Conservation (phyloP, 768 basidiomycete genomes). For the Suillus paluster region DNA sequence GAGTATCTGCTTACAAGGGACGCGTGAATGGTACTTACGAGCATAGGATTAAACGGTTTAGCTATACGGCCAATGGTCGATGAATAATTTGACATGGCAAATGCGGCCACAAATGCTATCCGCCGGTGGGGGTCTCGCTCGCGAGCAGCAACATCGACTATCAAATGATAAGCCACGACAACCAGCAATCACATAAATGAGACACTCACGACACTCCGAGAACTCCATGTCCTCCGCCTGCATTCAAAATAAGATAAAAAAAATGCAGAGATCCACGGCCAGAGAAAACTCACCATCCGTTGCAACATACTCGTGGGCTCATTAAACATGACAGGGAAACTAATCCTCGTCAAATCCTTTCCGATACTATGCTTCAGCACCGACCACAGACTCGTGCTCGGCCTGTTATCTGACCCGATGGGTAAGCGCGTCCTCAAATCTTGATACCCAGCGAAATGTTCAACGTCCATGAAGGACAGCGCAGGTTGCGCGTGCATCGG, state of each 20-base stretch:
- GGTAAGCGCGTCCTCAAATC: conserved; percentile 63
- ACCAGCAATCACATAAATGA: conserved; percentile 8
- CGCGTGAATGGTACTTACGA: conserved; percentile 51
- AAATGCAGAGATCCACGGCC: neutral
- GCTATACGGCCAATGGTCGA: conserved; percentile 96
- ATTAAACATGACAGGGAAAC: conserved; percentile 93
- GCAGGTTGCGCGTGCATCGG: conserved; percentile 40
- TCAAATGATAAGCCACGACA: conserved; percentile 12
- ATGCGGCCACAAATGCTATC: conserved; percentile 92
- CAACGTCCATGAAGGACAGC: conserved; percentile 41
- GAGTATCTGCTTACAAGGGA: neutral
- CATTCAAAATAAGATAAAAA: conserved; percentile 11
- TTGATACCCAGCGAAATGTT: conserved; percentile 70
- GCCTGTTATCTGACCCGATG: conserved; percentile 75
- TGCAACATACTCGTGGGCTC: conserved; percentile 97
- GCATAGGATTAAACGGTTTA: conserved; percentile 96
- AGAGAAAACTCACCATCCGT: conserved; percentile 67
- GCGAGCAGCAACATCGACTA: conserved; percentile 83
- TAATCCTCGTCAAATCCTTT: conserved; percentile 95
- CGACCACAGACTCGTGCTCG: conserved; percentile 90
- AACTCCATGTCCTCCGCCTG: conserved; percentile 98
- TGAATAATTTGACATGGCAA: conserved; percentile 98
- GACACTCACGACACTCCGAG: conserved; percentile 79
- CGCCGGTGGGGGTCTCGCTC: conserved; percentile 80
- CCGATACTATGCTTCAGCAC: conserved; percentile 95